Base-by-base conservation (phyloP, 108 stramenopile genomes). In the Cyclotella cryptica region DNA sequence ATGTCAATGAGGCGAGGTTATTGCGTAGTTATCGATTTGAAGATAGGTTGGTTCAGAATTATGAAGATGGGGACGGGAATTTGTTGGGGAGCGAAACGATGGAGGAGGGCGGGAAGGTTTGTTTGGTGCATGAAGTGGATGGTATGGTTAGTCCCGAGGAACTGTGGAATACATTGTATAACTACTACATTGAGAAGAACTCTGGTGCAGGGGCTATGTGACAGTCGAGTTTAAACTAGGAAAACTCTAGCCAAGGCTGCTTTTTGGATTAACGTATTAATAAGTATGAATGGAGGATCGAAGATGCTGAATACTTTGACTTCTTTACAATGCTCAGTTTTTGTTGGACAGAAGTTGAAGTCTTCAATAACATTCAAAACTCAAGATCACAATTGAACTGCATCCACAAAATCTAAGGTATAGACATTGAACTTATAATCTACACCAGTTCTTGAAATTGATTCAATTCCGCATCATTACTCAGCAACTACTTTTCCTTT, bases 91-190 rank as follows among this genome's bases (percentile, higher is more conserved):
- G 49, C 11, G 61, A 52, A 43, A 45, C 10, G 17, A 43, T 59
- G 47, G 63, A 59, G 43, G 28, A 0, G 47, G 64, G 41, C 5
- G 62, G 64, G 9, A 64, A 57, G 40, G 24, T 47, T 13, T 66
- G 52, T 57, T 43, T 75, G 11, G 54, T 75, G 14, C 66, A 75
- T 45, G 74, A 75, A 55, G 55, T 75, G 27, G 74, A 66, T 7
- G 64, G 65, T 30, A 29, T 75, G 3, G 46, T 75, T 28, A 66
- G 74, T 59, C 74, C 74, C 26, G 53, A 75, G 11, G 66, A 57
- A 30, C 45, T 75, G 19, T 75, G 74, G 74, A 26, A 45, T 12
- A 22, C 58, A 0, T 22, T 71, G 42, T 59, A 60, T 45, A 27
- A 58, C 13, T 58, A 27, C 24, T 58, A 58, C 9, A 5, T 21